Conservation (phyloP, 2,329 filamentous ascomycete genomes). For the Calonectria ilicicola region DNA sequence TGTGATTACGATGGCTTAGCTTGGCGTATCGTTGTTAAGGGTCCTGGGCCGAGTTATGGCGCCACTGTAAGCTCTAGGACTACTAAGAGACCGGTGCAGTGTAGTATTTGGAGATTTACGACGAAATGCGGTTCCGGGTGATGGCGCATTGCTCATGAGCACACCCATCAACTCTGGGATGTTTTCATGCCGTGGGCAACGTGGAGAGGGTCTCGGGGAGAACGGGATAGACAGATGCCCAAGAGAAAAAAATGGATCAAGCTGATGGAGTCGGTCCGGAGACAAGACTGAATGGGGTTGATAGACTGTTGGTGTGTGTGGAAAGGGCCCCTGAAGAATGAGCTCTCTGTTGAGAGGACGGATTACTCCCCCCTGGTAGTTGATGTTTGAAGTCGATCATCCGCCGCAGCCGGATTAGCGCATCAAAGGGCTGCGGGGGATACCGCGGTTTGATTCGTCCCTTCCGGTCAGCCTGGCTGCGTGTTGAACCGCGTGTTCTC, state of each 20-base stretch:
- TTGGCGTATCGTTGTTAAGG: background rate
- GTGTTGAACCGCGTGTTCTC: background rate
- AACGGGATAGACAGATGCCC: background rate
- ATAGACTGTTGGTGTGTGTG: background rate
- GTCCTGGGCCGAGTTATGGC: background rate
- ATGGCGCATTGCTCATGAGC: background rate
- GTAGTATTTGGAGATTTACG: background rate
- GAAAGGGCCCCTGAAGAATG: conserved; percentile 3
- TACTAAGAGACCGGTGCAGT: background rate
- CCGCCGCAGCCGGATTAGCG: conserved; percentile 18
- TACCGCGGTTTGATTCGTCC: background rate
- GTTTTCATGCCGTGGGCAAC: conserved; percentile 7
- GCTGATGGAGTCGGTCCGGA: conserved; percentile 5
- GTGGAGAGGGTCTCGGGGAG: background rate
- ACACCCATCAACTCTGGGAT: background rate
- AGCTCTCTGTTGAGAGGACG: conserved; percentile 1
- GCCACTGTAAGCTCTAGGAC: background rate
- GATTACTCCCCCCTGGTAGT: conserved; percentile 2
- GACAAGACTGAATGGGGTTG: background rate
- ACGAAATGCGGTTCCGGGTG: background rate
- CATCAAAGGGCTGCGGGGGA: background rate
- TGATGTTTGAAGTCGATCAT: conserved; percentile 16
- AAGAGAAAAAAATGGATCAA: conserved; percentile 2
- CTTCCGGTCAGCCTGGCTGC: background rate
- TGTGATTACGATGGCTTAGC: background rate